Evolutionary conservation across 371 early-diverging fungal species (phyloP).

Genomic region (Dinochytrium kinnereticum): DNA sequence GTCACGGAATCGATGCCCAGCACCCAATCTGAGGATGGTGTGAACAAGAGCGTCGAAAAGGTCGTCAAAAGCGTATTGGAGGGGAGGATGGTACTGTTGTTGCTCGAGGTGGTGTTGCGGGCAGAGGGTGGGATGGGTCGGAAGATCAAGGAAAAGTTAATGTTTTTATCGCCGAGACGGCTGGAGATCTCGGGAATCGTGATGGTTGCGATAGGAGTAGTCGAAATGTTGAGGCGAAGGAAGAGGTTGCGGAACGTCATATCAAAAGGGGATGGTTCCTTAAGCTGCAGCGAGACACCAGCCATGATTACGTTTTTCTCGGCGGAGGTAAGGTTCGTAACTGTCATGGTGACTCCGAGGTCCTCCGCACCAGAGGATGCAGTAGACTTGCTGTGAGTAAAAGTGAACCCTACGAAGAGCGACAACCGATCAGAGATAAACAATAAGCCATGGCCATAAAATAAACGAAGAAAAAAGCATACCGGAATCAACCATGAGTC

Average conservation of each 20-base stretch:
- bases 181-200: not conserved
- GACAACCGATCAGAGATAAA: no score
- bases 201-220: not conserved
- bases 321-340: not conserved
- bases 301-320: not conserved
- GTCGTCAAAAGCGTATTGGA: not conserved
- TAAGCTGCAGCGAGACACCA: not conserved
- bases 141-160: not conserved
- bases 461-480: not conserved
- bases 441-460: no score
- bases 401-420: no score
- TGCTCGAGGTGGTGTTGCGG: not conserved
- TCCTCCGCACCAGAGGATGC: not conserved
- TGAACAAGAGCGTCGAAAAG: conserved; percentile 9
- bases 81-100: not conserved
- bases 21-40: not conserved
- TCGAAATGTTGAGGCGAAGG: conserved; percentile 4
- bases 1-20: not conserved
- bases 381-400: not conserved
- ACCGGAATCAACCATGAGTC: not conserved
- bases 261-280: not conserved
- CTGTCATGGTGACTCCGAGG: not conserved
- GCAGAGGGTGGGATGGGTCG: not conserved
- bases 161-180: not conserved
- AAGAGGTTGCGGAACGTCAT: not conserved